Evolutionary conservation across 169 alveolate species (phyloP).

Genomic region (Plasmodium chabaudi): DNA sequence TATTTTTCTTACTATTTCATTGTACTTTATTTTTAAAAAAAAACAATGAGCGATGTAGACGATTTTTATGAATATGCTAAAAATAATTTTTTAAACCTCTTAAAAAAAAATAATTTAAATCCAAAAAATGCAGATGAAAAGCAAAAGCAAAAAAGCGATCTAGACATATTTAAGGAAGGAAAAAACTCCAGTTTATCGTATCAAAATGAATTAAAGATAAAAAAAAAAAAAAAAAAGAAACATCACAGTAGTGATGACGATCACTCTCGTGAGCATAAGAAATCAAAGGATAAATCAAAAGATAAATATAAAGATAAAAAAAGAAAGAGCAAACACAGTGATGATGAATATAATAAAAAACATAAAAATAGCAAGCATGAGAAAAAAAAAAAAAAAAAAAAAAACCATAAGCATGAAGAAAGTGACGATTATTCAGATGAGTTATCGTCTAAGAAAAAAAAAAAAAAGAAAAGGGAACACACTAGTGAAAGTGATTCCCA

Average conservation of each 20-base stretch:
- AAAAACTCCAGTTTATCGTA: constrained; percentile 26
- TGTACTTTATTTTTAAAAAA: background rate
- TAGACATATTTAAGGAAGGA: constrained; percentile 38
- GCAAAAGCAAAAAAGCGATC: constrained; percentile 8
- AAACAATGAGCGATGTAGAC: constrained; percentile 66
- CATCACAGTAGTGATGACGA: constrained; percentile 1
- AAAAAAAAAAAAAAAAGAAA: constrained; percentile 11
- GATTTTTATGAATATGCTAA: constrained; percentile 76
- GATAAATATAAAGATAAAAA: constrained; percentile 1
- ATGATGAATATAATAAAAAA: constrained; percentile 19
- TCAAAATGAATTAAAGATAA: constrained; percentile 37
- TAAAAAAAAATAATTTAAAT: constrained; percentile 50
- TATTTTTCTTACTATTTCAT: constrained; percentile 3
- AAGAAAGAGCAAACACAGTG: constrained; percentile 20
- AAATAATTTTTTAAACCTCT: constrained; percentile 67
- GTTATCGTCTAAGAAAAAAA: background rate
- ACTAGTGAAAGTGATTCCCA: constrained; percentile 1
- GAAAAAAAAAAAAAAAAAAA: constrained; percentile 19
- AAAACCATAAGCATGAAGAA: constrained; percentile 6
- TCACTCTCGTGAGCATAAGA: background rate
- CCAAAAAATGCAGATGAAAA: constrained; percentile 13
- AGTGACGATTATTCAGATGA: background rate
- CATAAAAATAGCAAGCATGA: constrained; percentile 11
- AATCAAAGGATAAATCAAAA: background rate
- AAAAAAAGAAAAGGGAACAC: background rate